Conservation (phyloP, 345 rosid genomes). For the Gossypioides kirkii region DNA sequence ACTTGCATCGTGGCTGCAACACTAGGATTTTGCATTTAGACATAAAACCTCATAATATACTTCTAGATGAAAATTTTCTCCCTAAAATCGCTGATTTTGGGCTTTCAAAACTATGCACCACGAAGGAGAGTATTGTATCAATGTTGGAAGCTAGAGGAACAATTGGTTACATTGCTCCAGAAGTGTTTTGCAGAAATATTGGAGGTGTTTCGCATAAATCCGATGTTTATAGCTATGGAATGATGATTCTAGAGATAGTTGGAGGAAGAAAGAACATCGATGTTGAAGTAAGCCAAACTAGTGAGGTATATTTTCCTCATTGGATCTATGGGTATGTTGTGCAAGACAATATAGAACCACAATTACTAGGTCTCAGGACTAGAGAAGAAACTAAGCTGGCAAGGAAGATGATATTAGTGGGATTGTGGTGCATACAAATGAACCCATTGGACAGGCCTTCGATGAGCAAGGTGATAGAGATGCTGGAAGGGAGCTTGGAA, state of each 20-base stretch:
- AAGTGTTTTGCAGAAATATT: not conserved
- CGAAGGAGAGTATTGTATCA: not conserved
- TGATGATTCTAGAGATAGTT: conserved; percentile 24
- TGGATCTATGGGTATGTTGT: conserved; percentile 17
- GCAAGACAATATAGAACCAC: not conserved
- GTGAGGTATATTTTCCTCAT: conserved; percentile 20
- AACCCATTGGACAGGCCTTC: conserved; percentile 2
- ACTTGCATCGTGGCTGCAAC: conserved; percentile 19
- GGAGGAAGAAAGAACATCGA: conserved; percentile 1
- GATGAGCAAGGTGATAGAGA: conserved; percentile 10
- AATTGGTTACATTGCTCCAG: conserved; percentile 3
- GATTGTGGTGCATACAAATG: conserved; percentile 11
- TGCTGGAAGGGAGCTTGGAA: conserved; percentile 1
- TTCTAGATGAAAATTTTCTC: not conserved
- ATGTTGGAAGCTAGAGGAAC: conserved; percentile 6
- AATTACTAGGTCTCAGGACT: not conserved
- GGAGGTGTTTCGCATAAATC: conserved; percentile 20
- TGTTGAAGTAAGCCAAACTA: not conserved
- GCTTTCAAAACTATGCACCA: not conserved
- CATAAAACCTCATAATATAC: conserved; percentile 19
- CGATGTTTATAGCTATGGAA: conserved; percentile 27
- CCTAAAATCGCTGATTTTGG: conserved; percentile 5
- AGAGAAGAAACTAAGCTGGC: conserved; percentile 4
- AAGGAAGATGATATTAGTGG: conserved; percentile 11
- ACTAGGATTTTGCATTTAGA: conserved; percentile 20